phyloP scores from a whole-genome alignment of 371 early-diverging fungal genomes.

The Rhizomucor pusillus region DNA sequence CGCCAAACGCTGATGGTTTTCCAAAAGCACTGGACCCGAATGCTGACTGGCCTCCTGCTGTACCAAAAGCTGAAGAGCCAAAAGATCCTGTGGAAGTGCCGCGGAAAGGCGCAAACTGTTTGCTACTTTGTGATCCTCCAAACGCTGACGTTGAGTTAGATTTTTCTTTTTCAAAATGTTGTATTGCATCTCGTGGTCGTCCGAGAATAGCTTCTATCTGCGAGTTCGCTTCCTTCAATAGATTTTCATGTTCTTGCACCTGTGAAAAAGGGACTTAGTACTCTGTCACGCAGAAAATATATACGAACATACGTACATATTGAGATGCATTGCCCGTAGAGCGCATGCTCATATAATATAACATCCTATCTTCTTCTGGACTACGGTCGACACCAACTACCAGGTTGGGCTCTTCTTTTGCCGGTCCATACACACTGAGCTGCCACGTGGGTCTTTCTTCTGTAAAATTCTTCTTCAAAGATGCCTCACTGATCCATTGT shows the following conservation, averaged over 20 bases:
- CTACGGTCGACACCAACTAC: conserved; percentile 56
- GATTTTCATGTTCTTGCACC: conserved; percentile 27
- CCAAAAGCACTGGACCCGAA: conserved; percentile 12
- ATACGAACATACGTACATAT: conserved; percentile 34
- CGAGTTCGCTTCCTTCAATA: conserved; percentile 20
- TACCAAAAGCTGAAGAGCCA: conserved; percentile 6
- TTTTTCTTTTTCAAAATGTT: conserved; percentile 41
- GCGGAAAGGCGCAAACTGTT: conserved; percentile 34
- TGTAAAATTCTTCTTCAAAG: conserved; percentile 40
- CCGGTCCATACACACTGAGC: conserved; percentile 58
- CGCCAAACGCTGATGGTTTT: not conserved
- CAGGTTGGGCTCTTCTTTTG: conserved; percentile 64
- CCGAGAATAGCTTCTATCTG: conserved; percentile 35
- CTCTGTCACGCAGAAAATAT: too few relatives aligned
- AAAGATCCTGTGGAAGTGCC: conserved; percentile 8
- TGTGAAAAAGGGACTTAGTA: not conserved
- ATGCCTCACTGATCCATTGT: conserved; percentile 26
- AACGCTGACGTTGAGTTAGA: conserved; percentile 21
- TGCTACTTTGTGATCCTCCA: conserved; percentile 18
- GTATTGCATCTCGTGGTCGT: conserved; percentile 30
- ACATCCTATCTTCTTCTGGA: conserved; percentile 57
- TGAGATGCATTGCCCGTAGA: conserved; percentile 28
- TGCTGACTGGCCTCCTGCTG: conserved; percentile 1
- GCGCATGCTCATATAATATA: conserved; percentile 44
- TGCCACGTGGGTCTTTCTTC: conserved; percentile 50